These are phyloP conservation scores for Ashbya aceris DNA, from an alignment of 1,139 yeast species.

Conservation along the genomic window DNA sequence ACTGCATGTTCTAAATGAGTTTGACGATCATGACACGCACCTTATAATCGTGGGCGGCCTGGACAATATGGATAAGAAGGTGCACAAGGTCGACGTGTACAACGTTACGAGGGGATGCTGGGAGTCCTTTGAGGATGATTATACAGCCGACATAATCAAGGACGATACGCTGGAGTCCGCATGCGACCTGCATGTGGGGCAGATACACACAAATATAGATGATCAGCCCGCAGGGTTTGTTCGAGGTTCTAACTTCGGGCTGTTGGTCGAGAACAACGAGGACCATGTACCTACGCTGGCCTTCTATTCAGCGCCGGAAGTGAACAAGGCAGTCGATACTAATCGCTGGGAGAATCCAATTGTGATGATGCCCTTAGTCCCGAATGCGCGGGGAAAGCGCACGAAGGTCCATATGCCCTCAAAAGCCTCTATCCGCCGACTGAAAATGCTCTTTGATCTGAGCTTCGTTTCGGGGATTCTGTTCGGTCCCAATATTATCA, in stretches of 20 bases:
- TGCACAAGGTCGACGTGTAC: constrained; percentile 40
- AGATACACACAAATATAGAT: constrained; percentile 17
- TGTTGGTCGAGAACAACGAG: constrained; percentile 21
- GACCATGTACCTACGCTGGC: constrained; percentile 26
- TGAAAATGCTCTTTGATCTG: constrained; percentile 30
- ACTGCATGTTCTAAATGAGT: constrained; percentile 37
- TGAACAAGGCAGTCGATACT: constrained; percentile 1
- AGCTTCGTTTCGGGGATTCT: constrained; percentile 50
- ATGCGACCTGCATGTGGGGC: neutral
- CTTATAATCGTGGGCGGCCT: constrained; percentile 55
- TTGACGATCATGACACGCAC: constrained; percentile 43
- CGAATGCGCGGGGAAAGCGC: constrained; percentile 28
- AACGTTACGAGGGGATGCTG: constrained; percentile 44
- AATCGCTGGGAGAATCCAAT: constrained; percentile 18
- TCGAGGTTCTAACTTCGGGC: constrained; percentile 17
- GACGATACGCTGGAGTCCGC: neutral
- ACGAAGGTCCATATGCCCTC: constrained; percentile 15
- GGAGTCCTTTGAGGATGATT: constrained; percentile 29
- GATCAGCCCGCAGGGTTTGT: constrained; percentile 16
- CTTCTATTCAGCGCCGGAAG: constrained; percentile 12
- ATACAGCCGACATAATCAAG: constrained; percentile 8
- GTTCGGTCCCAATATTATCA: constrained; percentile 55
- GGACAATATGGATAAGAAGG: constrained; percentile 35
- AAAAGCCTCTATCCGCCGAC: constrained; percentile 20
- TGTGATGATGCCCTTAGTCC: constrained; percentile 27